Evolutionary conservation across 2,329 filamentous ascomycete species (phyloP).

Genomic region (Diplodia sapinea): DNA sequence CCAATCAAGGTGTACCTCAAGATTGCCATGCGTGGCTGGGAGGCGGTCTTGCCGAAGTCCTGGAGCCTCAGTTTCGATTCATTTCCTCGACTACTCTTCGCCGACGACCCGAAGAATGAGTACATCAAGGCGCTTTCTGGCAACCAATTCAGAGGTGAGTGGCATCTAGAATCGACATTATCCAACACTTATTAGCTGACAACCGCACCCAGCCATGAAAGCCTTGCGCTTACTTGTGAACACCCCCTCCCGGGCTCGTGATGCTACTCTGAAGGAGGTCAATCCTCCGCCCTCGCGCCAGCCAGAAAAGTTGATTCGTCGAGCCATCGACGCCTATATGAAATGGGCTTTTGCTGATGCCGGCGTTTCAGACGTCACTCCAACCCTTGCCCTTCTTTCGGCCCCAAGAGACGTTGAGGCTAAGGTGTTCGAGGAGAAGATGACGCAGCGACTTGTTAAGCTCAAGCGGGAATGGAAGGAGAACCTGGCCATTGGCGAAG

Average conservation of each 20-base stretch:
- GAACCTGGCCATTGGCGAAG: slow-evolving; percentile 40
- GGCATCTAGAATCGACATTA: slow-evolving; percentile 23
- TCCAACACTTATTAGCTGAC: not conserved
- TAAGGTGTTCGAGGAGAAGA: slow-evolving; percentile 38
- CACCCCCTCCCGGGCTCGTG: slow-evolving; percentile 59
- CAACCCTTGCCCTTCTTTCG: slow-evolving; percentile 55
- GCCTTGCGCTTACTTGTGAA: slow-evolving; percentile 58
- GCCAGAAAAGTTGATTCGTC: slow-evolving; percentile 48
- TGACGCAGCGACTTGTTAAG: slow-evolving; percentile 52
- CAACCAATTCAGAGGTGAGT: slow-evolving; percentile 54
- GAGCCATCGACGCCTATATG: slow-evolving; percentile 55
- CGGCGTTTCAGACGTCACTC: slow-evolving; percentile 50
- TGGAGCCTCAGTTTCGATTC: slow-evolving; percentile 62
- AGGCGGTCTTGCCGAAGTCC: slow-evolving; percentile 59
- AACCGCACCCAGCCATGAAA: slow-evolving; percentile 51
- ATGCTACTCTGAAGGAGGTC: slow-evolving; percentile 51
- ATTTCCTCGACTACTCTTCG: slow-evolving; percentile 60
- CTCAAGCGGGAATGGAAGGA: slow-evolving; percentile 53
- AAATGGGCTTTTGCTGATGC: slow-evolving; percentile 61
- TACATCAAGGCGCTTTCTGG: slow-evolving; percentile 53
- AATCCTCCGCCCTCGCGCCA: slow-evolving; percentile 40
- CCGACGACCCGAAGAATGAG: slow-evolving; percentile 48
- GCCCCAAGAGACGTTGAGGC: slow-evolving; percentile 47
- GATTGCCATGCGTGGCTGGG: slow-evolving; percentile 61
- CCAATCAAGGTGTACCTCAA: slow-evolving; percentile 61